Conservation (phyloP, 2,329 filamentous ascomycete species). For the Pseudocercospora fijiensis region DNA sequence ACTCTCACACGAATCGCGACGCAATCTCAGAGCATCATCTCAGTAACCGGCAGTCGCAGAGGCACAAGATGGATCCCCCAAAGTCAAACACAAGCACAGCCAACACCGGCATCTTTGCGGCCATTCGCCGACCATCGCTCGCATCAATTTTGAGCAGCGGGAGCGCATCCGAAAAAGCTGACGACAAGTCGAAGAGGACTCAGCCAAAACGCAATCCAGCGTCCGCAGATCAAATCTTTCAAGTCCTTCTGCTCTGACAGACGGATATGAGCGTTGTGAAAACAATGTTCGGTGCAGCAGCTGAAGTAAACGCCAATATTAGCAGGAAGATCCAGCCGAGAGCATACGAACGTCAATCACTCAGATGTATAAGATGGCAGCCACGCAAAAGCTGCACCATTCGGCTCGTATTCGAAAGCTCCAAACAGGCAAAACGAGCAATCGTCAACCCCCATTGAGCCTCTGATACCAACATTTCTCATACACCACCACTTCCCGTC, state of each 20-base stretch:
- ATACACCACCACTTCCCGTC: constrained; percentile 1
- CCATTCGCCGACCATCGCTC: not conserved
- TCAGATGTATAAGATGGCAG: not conserved
- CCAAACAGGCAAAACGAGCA: not conserved
- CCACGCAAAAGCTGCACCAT: not conserved
- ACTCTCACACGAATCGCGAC: not conserved
- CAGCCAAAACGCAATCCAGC: not conserved
- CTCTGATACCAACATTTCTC: not conserved
- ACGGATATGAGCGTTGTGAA: not conserved
- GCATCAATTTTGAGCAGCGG: not conserved
- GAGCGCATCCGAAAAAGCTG: not conserved
- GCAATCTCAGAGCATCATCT: not conserved
- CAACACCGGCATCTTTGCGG: not conserved
- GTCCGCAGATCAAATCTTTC: not conserved
- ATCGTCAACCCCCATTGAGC: not conserved
- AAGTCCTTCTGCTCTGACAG: not conserved
- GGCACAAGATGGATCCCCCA: not conserved
- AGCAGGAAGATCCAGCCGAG: too few relatives aligned
- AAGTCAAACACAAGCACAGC: not conserved
- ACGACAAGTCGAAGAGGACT: not conserved
- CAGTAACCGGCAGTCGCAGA: not conserved
- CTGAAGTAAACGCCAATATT: not conserved
- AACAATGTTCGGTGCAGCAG: not conserved
- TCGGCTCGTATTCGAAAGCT: not conserved
- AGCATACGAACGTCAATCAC: not conserved